A percentile compares a stretch with the other conserved stretches of the same genome.
Evolutionary conservation across 140 eudicot species (phyloP).

Genomic region (Oenanthe javanica): DNA sequence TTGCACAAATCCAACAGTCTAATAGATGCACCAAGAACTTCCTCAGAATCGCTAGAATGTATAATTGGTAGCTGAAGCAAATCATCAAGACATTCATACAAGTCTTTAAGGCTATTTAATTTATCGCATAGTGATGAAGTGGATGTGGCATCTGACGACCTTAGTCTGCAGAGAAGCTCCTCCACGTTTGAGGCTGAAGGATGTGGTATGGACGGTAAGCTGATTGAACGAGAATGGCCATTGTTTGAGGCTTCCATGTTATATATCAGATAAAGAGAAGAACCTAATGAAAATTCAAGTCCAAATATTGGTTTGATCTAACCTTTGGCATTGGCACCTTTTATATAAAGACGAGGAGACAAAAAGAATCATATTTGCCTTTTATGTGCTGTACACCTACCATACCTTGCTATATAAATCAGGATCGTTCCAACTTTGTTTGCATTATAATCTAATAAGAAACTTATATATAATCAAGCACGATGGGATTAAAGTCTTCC

Average conservation of each 20-base stretch:
- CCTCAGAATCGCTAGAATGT: constrained; percentile 12
- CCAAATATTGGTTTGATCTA: not conserved
- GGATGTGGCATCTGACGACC: constrained; percentile 12
- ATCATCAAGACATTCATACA: constrained; percentile 14
- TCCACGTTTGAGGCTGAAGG: constrained; percentile 1
- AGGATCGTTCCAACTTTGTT: not conserved
- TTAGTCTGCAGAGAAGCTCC: constrained; percentile 12
- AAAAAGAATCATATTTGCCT: not conserved
- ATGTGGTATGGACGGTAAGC: constrained; percentile 28
- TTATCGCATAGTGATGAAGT: constrained; percentile 7
- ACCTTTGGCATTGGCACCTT: constrained; percentile 8
- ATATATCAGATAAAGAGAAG: not conserved
- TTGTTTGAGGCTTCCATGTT: constrained; percentile 14
- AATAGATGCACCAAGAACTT: constrained; percentile 18
- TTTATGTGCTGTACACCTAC: not conserved
- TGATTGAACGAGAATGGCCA: constrained; percentile 24
- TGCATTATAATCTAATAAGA: not conserved
- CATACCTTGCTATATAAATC: not conserved
- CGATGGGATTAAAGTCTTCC: constrained; percentile 4
- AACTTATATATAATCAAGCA: not conserved
- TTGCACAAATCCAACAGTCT: constrained; percentile 28
- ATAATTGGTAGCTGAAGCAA: constrained; percentile 14
- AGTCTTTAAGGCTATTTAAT: constrained; percentile 5
- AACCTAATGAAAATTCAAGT: not conserved
- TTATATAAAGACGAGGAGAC: constrained; percentile 6